Base-by-base conservation (phyloP, 75 land plant species). In the Cunninghamia lanceolata region DNA sequence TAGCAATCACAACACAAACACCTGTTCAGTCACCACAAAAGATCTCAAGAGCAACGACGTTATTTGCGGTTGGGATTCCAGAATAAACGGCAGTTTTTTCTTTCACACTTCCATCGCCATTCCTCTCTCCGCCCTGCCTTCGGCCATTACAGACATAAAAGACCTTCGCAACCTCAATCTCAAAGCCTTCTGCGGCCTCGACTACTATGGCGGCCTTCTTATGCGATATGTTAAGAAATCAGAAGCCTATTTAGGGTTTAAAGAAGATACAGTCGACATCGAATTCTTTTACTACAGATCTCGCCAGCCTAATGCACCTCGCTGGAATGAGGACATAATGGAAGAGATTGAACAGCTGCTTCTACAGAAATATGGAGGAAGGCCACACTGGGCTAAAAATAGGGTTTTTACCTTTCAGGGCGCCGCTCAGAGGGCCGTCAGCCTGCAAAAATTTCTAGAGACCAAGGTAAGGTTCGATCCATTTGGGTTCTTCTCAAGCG, bases 381-480 rank as follows among this genome's bases (percentile, higher is more conserved):
- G 38, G 56, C 91, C 89, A 0, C 89, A 90, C 84, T 90, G 87
- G 91, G 91, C 84, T 5, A 90, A 90, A 87, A 90, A 90, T 77
- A 45, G 87, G 68, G 81, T 77, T 19, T n/a, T 82, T 19, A 84
- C 83, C 11, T 90, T 90, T 34, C 9, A 56, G 14, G 86, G 84
- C 5, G 28, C 56, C 17, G 40, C 42, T 34, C 84, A 83, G 19
- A 87, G 77, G 34, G 59, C 53, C 0, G 47, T 46, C 3, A 80
- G 28, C 21, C 7, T 79, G 63, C 53, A 74, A 2, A 86, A 87
- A 11, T 88, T 88, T 34, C 16, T 86, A 9, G 56, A 88, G 43
- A 88, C 21, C 4, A 52, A 47, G 42, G 14, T 74, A 34, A 87
- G 84, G 46, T n/a, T 81, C 3, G 89, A 86, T 47, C 89, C 88